Evolutionary conservation across 1,284 basidiomycete species (phyloP).

Genomic region (Boletus semigastroideus): DNA sequence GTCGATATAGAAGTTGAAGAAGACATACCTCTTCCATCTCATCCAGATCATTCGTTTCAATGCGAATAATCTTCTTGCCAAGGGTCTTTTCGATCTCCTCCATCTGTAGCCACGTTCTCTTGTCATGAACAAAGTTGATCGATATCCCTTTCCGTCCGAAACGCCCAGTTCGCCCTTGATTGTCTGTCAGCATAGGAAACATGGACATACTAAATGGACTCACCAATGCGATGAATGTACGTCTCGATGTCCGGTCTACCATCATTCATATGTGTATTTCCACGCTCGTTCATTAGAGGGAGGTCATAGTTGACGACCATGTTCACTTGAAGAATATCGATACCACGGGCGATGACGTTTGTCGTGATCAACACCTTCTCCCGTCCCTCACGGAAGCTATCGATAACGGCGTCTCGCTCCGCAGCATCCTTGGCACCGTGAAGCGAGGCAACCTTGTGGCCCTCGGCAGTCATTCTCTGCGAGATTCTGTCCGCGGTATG

Average conservation of each 20-base stretch:
- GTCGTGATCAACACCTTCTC: slow-evolving; percentile 99
- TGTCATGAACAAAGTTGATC: slow-evolving; percentile 95
- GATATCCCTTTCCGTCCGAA: slow-evolving; percentile 95
- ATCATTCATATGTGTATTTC: slow-evolving; percentile 43
- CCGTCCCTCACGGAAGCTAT: slow-evolving; percentile 93
- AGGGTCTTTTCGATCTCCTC: slow-evolving; percentile 78
- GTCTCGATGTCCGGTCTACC: slow-evolving; percentile 89
- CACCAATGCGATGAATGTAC: slow-evolving; percentile 97
- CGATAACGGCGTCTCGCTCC: slow-evolving; percentile 92
- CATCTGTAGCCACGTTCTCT: slow-evolving; percentile 83
- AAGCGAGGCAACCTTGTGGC: slow-evolving; percentile 94
- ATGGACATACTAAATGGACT: slow-evolving; percentile 27
- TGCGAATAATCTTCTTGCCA: slow-evolving; percentile 74
- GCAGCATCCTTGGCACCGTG: slow-evolving; percentile 91
- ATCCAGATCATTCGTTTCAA: slow-evolving; percentile 84
- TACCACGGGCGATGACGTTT: slow-evolving; percentile 97
- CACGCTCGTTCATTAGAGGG: slow-evolving; percentile 77
- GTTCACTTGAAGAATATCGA: slow-evolving; percentile 99
- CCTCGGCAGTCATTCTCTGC: slow-evolving; percentile 86
- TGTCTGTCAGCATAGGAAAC: slow-evolving; percentile 3
- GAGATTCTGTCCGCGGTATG: slow-evolving; percentile 94
- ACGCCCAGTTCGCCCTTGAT: slow-evolving; percentile 85
- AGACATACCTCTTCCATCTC: slow-evolving; percentile 80
- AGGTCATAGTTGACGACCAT: slow-evolving; percentile 99
- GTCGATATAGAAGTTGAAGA: neutral